Evolutionary conservation across 2,329 filamentous ascomycete genomes (phyloP), one percentile per base, ranked within the genome.

Genomic region (Fusarium sublunatum): DNA sequence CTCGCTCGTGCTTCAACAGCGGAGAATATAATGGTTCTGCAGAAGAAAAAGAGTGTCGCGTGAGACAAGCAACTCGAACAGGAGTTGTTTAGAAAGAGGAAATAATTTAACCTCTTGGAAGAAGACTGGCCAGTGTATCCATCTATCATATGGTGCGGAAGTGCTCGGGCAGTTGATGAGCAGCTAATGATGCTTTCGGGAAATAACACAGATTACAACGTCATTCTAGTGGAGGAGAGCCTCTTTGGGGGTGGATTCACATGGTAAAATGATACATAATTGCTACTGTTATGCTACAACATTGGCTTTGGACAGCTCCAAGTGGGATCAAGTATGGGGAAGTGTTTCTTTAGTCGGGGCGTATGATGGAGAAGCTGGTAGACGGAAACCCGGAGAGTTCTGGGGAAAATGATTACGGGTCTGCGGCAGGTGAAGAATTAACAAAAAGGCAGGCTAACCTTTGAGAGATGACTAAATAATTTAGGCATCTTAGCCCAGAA

Each of bases 321-420:
- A 54, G 62, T 66, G 58, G 62, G 58, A 66, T 66, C 63, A 46
- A 59, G 53, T 59, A 66, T 65, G 63, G 63, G 63, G 63, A 65
- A 66, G 46, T 40, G 48, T 61, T 50, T 46, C 28, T 38, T 31
- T 50, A 60, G 41, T 40, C 53, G 49, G 58, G 62, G 63, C 59
- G 64, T 63, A 66, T 66, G 63, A 64, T 67, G 54, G 58, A 60
- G 50, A 60, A 51, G 38, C 32, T 44, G 15, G 41, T n/a, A 35
- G 31, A 65, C 62, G 44, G 63, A 63, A 47, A 60, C 47, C 50
- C 48, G 61, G 61, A 65, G 38, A 34, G 39, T 34, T 56, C 41
- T 58, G 31, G 43, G 28, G 34, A 13, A 34, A 19, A 36, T 25
- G 36, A 28, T 31, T 56, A 66, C 46, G 49, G 54, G 35, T 4